Evolutionary conservation across 768 basidiomycete species (phyloP), one percentile per base, ranked within the genome.

Genomic region (Leccinum obscurum): DNA sequence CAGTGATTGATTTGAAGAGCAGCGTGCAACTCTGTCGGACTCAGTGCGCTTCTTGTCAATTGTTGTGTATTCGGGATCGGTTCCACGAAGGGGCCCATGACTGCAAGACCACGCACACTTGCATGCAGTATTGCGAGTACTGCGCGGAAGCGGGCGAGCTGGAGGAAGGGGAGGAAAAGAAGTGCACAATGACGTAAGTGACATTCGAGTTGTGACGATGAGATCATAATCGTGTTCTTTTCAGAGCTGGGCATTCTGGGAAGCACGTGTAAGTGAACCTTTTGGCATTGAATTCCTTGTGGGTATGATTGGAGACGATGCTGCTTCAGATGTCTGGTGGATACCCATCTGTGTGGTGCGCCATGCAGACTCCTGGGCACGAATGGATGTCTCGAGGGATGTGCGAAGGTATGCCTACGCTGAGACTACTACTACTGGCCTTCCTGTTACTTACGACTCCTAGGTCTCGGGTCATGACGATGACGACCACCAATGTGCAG

Each of bases 221-320:
- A 20, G 20, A 24, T 15, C 2, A 6, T 56, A 4, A 57, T 17
- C 28, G 32, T 52, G 37, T 20, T 32, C 13, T 54, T 30, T 11
- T 3, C 52, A 86, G 85, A 3, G 85, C 85, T 52, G 85, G 85
- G 1, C 86, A 86, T 66, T 66, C 77, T 37, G 83, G 81, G 17
- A 73, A 73, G 11, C 85, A 86, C 60, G 72, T 85, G 85, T 86
- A 66, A 62, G 82, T 62, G 20, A 54, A 76, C 59, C 11, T 28
- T 55, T 54, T 20, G n/a, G n/a, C 26, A 3, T 14, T 4, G 10
- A 37, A 41, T 11, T 20, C 13, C 20, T 46, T 20, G n/a, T 46
- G 44, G 44, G n/a, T 20, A 7, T n/a, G 41, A 46, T 46, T 20
- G 1, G 20, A 46, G 11, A 46, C 3, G 11, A 46, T 46, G 44